Evolutionary conservation across 1,284 basidiomycete species (phyloP), one percentile per base, ranked within the genome.

Genomic region (Leccinum pallidistipes): DNA sequence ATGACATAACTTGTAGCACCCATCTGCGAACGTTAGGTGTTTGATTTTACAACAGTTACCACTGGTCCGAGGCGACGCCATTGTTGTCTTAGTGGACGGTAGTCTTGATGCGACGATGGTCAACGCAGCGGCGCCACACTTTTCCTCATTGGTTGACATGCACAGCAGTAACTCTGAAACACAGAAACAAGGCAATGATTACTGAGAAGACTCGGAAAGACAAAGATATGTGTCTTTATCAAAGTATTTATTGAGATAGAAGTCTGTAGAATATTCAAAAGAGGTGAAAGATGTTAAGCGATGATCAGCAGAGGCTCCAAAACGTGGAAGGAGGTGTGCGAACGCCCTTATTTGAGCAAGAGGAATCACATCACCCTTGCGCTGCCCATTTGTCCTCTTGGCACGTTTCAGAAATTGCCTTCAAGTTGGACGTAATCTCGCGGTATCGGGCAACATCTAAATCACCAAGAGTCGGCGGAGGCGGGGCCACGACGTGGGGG

Each of bases 231-330:
- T 53, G 12, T 53, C 51, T 24, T 53, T 53, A 34, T 53, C 51
- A 6, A 53, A 53, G 18, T 53, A 53, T 53, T 53, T 53, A 27
- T 55, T 55, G 53, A 55, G 53, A 38, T 55, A 38, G 21, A 53
- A 53, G 5, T 34, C 31, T 14, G 51, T 53, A 32, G 11, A 53
- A 6, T 53, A 34, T 18, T 53, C 51, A 34, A 34, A 53, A 8
- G 51, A 53, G 21, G 21, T 53, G 51, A 53, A 53, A 7, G 29
- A 21, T 21, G 51, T 32, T 11, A 53, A 53, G 16, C 11, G 51
- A 32, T 31, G 11, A 34, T 34, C 51, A 34, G 51, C 51, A 24
- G 53, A 53, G 27, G 51, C 51, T 24, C 32, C 18, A 9, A 36
- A 36, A 36, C 7, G 18, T 4, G 32, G 51, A 21, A 53, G 16